phyloP scores from a whole-genome alignment of 23 red algal genomes.

The Gracilaria vermiculophylla region DNA sequence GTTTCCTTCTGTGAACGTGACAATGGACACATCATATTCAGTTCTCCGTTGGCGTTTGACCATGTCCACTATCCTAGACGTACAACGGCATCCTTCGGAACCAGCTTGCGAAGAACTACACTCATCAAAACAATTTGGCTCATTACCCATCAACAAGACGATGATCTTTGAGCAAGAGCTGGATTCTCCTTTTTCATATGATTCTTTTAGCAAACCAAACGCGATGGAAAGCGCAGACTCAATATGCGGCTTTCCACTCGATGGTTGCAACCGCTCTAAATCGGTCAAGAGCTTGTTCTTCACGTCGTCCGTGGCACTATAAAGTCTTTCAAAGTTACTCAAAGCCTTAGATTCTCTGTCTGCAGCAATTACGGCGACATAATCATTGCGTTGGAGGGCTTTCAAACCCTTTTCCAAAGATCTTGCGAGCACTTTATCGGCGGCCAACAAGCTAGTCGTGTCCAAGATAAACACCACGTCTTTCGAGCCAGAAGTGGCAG shows the following conservation, averaged over 20 bases:
- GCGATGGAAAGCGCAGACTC: not conserved
- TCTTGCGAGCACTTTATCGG: not conserved
- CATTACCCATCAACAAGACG: slow-evolving; percentile 7
- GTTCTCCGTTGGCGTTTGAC: not conserved
- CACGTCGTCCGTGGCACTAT: not conserved
- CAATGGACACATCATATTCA: not conserved
- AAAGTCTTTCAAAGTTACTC: not conserved
- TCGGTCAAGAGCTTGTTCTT: not conserved
- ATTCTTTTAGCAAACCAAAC: slow-evolving; percentile 1
- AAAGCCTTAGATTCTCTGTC: not conserved
- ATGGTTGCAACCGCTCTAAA: not conserved
- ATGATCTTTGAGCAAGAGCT: slow-evolving; percentile 34
- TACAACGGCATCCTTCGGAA: not conserved
- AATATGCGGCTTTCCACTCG: not conserved
- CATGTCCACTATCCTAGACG: not conserved
- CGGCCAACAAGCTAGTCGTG: not conserved
- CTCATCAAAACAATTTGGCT: not conserved
- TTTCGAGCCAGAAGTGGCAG: slow-evolving; percentile 13
- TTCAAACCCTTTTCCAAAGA: not conserved
- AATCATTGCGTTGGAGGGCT: not conserved
- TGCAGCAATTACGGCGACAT: slow-evolving; percentile 6
- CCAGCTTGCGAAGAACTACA: not conserved
- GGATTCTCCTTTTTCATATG: not conserved
- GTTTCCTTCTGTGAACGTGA: slow-evolving; percentile 22
- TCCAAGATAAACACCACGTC: slow-evolving; percentile 40